Evolutionary conservation across 208 protist species (phyloP).

Genomic region (Phytomonas sp.): DNA sequence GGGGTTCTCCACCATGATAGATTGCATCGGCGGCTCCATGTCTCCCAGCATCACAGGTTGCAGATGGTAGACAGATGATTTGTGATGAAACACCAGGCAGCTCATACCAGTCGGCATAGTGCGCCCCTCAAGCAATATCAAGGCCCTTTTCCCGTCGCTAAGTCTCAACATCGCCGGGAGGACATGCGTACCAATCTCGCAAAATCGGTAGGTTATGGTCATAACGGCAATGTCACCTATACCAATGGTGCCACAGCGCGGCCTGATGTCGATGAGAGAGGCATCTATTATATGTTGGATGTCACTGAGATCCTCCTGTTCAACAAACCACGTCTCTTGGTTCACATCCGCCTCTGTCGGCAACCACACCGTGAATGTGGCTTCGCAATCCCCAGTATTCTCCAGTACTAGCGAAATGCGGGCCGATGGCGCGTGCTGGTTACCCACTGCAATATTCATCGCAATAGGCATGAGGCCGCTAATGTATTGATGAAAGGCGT

Average conservation of each 20-base stretch:
- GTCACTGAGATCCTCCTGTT: slow-evolving; percentile 60
- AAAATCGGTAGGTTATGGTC: slow-evolving; percentile 59
- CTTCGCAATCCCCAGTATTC: slow-evolving; percentile 71
- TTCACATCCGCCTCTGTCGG: slow-evolving; percentile 82
- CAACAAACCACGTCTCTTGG: slow-evolving; percentile 79
- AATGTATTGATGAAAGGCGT: slow-evolving; percentile 78
- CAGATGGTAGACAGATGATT: slow-evolving; percentile 40
- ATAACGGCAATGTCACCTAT: slow-evolving; percentile 49
- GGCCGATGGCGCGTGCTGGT: slow-evolving; percentile 18
- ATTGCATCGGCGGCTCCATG: slow-evolving; percentile 78
- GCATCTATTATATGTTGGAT: slow-evolving; percentile 67
- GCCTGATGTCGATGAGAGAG: slow-evolving; percentile 54
- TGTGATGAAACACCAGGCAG: slow-evolving; percentile 58
- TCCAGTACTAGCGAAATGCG: slow-evolving; percentile 45
- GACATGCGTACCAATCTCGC: slow-evolving; percentile 52
- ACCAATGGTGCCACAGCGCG: slow-evolving; percentile 43
- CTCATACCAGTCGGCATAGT: slow-evolving; percentile 54
- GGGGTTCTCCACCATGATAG: slow-evolving; percentile 62
- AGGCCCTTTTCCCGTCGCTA: slow-evolving; percentile 52
- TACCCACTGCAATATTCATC: slow-evolving; percentile 72
- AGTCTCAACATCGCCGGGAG: slow-evolving; percentile 79
- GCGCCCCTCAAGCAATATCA: slow-evolving; percentile 76
- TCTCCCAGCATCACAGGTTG: slow-evolving; percentile 85
- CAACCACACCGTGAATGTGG: slow-evolving; percentile 63
- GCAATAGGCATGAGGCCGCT: slow-evolving; percentile 51